These are phyloP conservation scores for Dentipellis sp. DNA, from an alignment of 768 basidiomycete genomes.

Conservation along the genomic window DNA sequence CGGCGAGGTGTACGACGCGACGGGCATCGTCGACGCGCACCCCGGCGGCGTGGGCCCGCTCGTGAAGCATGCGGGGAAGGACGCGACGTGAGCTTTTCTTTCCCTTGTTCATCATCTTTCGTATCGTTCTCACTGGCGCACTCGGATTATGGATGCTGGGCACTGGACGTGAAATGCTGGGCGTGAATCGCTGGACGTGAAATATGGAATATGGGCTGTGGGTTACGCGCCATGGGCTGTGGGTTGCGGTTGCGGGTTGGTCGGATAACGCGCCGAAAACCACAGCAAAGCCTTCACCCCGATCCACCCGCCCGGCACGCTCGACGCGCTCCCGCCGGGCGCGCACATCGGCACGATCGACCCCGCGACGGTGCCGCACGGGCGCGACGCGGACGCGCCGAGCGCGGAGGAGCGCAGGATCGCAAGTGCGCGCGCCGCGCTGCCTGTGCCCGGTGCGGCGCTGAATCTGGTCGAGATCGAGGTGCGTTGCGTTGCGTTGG, in stretches of 20 bases:
- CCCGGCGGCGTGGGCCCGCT: conserved; percentile 78
- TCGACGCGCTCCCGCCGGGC: conserved; percentile 15
- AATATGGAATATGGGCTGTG: no score
- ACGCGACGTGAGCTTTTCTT: conserved; percentile 61
- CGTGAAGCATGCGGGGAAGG: conserved; percentile 82
- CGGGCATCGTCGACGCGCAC: conserved; percentile 11
- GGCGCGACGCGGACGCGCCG: conserved; percentile 5
- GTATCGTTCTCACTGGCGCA: neutral
- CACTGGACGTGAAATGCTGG: neutral
- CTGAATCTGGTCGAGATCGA: conserved; percentile 22
- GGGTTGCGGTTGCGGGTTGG: neutral
- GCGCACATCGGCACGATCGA: conserved; percentile 22
- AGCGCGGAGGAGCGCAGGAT: conserved; percentile 22
- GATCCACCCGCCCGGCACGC: conserved; percentile 11
- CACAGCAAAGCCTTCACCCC: conserved; percentile 15
- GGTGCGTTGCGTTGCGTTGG: conserved; percentile 6
- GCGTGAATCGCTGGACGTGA: neutral
- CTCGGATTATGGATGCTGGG: neutral
- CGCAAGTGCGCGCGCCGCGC: conserved; percentile 13
- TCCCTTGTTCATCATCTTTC: neutral
- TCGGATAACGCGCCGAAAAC: neutral
- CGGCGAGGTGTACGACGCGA: conserved; percentile 11
- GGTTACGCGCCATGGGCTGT: no score
- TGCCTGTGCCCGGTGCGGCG: conserved; percentile 18
- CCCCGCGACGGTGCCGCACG: conserved; percentile 16